Conservation (phyloP, 2,329 filamentous ascomycete genomes). For the Colletotrichum shisoi region DNA sequence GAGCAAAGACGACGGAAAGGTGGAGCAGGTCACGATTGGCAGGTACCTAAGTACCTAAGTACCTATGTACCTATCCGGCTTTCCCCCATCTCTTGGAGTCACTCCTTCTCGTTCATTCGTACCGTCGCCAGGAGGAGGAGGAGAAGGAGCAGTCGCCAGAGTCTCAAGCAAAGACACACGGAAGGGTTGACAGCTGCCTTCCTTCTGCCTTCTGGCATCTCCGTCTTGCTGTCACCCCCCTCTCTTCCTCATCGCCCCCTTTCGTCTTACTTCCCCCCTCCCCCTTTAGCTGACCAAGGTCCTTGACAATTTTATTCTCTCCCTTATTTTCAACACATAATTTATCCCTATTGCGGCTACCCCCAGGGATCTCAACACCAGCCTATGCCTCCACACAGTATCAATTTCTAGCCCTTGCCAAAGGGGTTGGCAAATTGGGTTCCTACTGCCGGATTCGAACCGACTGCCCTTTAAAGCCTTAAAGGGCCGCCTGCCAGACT, state of each 20-base stretch:
- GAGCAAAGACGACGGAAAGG: constrained; percentile 23
- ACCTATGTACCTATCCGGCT: not conserved
- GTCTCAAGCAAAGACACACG: constrained; percentile 2
- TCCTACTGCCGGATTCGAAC: no score
- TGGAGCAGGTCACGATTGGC: not conserved
- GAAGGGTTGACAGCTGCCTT: constrained; percentile 7
- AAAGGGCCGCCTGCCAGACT: no score
- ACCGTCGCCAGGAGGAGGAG: not conserved
- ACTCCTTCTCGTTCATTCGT: not conserved
- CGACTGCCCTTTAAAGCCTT: no score
- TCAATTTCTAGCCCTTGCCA: no score
- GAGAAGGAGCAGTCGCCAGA: not conserved
- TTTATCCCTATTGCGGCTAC: no score
- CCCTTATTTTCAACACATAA: no score
- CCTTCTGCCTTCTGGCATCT: not conserved
- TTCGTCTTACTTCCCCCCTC: not conserved
- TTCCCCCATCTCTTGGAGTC: constrained; percentile 2
- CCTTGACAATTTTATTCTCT: no score
- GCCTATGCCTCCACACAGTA: no score
- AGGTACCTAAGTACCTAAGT: no score
- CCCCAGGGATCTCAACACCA: no score
- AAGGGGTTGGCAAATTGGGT: no score
- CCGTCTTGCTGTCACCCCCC: not conserved
- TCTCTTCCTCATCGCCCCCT: constrained; percentile 2
- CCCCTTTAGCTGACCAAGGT: no score